These are phyloP conservation scores for Didymella segeticola DNA, from an alignment of 2,329 filamentous ascomycete genomes.

Conservation along the genomic window DNA sequence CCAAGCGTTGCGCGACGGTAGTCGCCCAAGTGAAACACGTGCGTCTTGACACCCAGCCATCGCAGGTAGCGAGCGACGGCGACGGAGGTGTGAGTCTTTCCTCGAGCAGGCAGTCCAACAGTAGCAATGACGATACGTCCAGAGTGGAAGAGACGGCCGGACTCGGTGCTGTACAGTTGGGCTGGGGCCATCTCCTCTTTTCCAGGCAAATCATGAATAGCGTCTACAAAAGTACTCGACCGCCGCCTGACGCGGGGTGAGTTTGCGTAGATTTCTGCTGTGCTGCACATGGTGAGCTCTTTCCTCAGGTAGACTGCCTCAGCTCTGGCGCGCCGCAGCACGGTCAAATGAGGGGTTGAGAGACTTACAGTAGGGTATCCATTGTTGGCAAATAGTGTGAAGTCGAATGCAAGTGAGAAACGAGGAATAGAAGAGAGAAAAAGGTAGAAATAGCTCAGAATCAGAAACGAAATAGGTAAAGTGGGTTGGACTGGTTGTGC, in stretches of 20 bases:
- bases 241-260: conserved; percentile 88
- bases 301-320: conserved; percentile 2
- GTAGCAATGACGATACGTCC: conserved; percentile 97
- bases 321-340: not conserved
- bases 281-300: conserved; percentile 60
- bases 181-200: conserved; percentile 87
- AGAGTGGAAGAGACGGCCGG: conserved; percentile 93
- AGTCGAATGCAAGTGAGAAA: conserved; percentile 3
- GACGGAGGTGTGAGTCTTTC: conserved; percentile 98
- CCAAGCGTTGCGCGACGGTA: conserved; percentile 93
- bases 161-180: conserved; percentile 98
- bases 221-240: conserved; percentile 96
- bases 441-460: conserved; percentile 8
- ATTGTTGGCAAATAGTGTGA: conserved; percentile 52
- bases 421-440: conserved; percentile 13
- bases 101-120: conserved; percentile 90
- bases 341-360: conserved; percentile 25
- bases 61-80: conserved; percentile 92
- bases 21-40: conserved; percentile 96
- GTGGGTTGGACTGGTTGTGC: conserved; percentile 18
- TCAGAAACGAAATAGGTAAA: conserved; percentile 10
- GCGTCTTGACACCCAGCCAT: conserved; percentile 97
- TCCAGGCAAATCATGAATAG: conserved; percentile 90
- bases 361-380: conserved; percentile 68
- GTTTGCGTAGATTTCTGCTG: conserved; percentile 89